These are phyloP conservation scores for Boletus rex-veris DNA, from an alignment of 768 basidiomycete species.

Conservation along the genomic window DNA sequence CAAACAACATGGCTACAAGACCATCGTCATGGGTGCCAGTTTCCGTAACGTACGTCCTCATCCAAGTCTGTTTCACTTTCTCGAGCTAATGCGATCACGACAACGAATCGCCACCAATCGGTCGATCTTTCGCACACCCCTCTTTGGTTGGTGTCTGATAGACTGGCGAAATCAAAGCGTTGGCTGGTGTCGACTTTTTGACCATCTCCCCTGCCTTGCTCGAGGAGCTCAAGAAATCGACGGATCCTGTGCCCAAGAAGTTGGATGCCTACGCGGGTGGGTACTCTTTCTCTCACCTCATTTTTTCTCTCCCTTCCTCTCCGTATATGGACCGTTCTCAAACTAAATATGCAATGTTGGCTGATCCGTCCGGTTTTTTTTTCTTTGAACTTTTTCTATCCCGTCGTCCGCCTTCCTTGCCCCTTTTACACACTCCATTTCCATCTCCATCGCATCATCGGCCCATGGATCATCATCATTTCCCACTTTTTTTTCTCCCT, in stretches of 20 bases:
- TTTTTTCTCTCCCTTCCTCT: neutral
- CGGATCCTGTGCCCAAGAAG: conserved; percentile 76
- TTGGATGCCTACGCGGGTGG: conserved; percentile 64
- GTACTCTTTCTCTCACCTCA: conserved; percentile 18
- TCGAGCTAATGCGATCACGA: conserved; percentile 1
- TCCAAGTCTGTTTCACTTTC: neutral
- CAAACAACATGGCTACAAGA: conserved; percentile 97
- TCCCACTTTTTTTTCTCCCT: neutral
- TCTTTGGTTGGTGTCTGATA: conserved; percentile 29
- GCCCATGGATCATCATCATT: too few species aligned
- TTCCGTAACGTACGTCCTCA: conserved; percentile 85
- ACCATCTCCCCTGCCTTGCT: conserved; percentile 91
- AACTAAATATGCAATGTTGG: neutral
- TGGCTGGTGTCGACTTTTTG: conserved; percentile 97
- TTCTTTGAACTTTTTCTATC: too few species aligned
- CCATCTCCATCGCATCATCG: neutral
- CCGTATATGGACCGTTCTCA: neutral
- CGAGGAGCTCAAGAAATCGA: conserved; percentile 87
- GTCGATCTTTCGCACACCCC: neutral
- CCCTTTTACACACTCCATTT: neutral
- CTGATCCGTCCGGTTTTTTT: conserved; percentile 9
- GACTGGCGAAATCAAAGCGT: conserved; percentile 88
- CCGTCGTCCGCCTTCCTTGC: neutral
- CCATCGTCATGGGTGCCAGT: conserved; percentile 99
- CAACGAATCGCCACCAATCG: neutral